Evolutionary conservation across 345 rosid species (phyloP), one percentile per base, ranked within the genome.

Genomic region (Euphorbia peplus): DNA sequence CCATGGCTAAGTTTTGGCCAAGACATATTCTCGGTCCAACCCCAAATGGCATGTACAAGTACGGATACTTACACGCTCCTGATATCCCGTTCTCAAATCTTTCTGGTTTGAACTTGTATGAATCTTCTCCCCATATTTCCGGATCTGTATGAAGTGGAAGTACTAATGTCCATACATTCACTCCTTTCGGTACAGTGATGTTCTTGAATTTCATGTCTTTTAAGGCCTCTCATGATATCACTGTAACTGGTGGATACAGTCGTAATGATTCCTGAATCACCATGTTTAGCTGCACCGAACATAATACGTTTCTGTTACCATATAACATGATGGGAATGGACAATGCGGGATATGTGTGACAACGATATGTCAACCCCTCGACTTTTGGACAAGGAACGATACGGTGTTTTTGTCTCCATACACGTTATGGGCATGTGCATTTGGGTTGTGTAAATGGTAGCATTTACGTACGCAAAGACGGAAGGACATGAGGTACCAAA

Each of bases 1-100:
- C 76, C 67, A 82, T 70, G 11, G 83, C 90, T 47, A 82, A 78
- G 68, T 80, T 82, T 70, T 86, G 85, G n/a, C 85, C 86, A 1
- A 78, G 78, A 35, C 86, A 82, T 10, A 72, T 28, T 3, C 86
- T 70, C 1, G 85, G 82, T 2, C 90, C 87, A 0, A 76, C 74
- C 19, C 83, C 87, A 37, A 83, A 84, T 13, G 88, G 85, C 82
- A 82, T 83, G 72, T 74, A 80, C 24, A 54, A 0, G 18, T 75
- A 82, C 1, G 83, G 86, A 14, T 50, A 65, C 68, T 75, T 80
- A 53, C 82, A 77, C 0, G 86, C 76, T 4, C 80, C 76, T 0
- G 70, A 22, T n/a, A 79, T 60, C 26, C 87, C 87, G 25, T 82
- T 69, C 3, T 58, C 70, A 63, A 82, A 82, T 48, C 88, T 70